Evolutionary conservation across 306 rosid genomes (phyloP).

Genomic region (Psophocarpus tetragonolobus): DNA sequence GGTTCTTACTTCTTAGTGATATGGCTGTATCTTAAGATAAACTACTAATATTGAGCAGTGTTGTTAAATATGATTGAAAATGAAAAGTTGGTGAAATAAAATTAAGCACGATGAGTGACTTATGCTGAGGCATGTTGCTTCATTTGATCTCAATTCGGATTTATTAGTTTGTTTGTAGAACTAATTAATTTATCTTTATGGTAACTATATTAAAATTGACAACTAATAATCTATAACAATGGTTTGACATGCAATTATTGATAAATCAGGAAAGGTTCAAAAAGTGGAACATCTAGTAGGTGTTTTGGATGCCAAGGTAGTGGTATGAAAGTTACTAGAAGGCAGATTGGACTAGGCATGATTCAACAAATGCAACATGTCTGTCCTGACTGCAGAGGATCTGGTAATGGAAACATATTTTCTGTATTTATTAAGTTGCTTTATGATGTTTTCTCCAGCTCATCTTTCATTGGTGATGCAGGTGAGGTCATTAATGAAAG

Average conservation of each 20-base stretch:
- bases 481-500: conserved; percentile 75
- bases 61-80: neutral
- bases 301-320: conserved; percentile 78
- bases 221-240: neutral
- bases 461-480: conserved; percentile 32
- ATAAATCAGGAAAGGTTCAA: conserved; percentile 70
- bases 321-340: conserved; percentile 64
- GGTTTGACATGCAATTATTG: neutral
- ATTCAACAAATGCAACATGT: conserved; percentile 76
- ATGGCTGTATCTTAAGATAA: neutral
- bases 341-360: conserved; percentile 72
- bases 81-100: neutral
- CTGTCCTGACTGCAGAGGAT: conserved; percentile 70
- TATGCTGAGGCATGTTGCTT: neutral
- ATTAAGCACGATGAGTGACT: neutral
- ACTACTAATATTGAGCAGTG: neutral
- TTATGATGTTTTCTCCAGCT: conserved; percentile 14
- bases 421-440: neutral
- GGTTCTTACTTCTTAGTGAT: neutral
- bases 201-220: neutral
- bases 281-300: conserved; percentile 64
- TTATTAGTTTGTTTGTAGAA: neutral
- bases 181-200: neutral
- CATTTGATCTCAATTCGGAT: neutral
- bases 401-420: conserved; percentile 49